Evolutionary conservation across 768 basidiomycete species (phyloP).

Genomic region (Cystofilobasidium macerans): DNA sequence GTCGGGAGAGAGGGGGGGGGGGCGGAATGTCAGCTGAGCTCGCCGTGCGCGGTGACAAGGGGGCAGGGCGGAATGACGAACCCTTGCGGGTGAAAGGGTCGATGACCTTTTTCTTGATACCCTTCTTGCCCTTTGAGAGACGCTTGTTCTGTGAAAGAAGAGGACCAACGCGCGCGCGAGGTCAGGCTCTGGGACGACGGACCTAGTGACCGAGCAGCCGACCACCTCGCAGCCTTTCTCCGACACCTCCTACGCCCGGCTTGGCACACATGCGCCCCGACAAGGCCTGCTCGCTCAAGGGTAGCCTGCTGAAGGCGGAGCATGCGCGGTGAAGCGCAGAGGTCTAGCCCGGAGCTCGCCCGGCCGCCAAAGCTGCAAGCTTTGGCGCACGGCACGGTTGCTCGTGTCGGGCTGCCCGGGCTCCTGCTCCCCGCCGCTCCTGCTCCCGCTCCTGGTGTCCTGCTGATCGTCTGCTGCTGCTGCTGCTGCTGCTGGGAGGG

Average conservation of each 20-base stretch:
- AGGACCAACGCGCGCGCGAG: background rate
- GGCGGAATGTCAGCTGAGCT: background rate
- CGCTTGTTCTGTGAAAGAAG: conserved; percentile 69
- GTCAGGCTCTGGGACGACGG: background rate
- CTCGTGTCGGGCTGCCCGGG: too few relatives aligned
- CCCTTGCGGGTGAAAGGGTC: conserved; percentile 99
- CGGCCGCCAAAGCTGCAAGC: too few relatives aligned
- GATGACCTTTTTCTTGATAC: conserved; percentile 99
- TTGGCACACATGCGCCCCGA: too few relatives aligned
- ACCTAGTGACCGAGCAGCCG: background rate
- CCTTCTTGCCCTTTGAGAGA: conserved; percentile 39
- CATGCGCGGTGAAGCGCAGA: too few relatives aligned
- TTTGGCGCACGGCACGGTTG: too few relatives aligned
- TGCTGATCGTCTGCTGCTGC: background rate
- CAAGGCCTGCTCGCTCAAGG: too few relatives aligned
- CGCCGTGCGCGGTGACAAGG: background rate
- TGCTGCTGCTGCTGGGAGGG: background rate
- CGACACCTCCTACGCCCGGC: too few relatives aligned
- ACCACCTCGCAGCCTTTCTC: too few relatives aligned
- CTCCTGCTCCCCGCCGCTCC: too few relatives aligned
- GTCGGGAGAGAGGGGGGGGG: background rate
- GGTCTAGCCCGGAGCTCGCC: too few relatives aligned
- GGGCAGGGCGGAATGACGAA: conserved; percentile 37
- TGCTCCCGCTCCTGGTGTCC: too few relatives aligned
- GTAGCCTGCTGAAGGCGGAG: too few relatives aligned